phyloP scores from a whole-genome alignment of 116 monocot genomes.

The Trichopus zeylanicus region DNA sequence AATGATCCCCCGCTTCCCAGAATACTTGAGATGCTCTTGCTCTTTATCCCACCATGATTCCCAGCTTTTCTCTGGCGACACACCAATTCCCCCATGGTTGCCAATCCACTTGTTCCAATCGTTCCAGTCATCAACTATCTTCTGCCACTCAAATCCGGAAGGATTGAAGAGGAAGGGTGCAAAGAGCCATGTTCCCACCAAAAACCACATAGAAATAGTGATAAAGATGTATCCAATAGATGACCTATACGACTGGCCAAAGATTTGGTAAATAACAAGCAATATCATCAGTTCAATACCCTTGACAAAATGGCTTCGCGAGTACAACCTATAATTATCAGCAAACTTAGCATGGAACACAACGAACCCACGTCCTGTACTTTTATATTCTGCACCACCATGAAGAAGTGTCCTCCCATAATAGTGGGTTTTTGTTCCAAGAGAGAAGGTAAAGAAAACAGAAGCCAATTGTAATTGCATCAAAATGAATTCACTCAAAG shows the following conservation, averaged over 20 bases:
- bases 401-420: constrained; percentile 36
- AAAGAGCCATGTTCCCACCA: constrained; percentile 36
- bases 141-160: constrained; percentile 45
- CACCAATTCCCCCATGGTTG: constrained; percentile 38
- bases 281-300: constrained; percentile 34
- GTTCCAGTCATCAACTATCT: constrained; percentile 49
- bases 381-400: constrained; percentile 39
- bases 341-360: constrained; percentile 40
- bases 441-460: constrained; percentile 40
- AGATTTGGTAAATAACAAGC: constrained; percentile 26
- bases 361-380: constrained; percentile 40
- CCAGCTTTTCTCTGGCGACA: constrained; percentile 36
- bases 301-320: constrained; percentile 36
- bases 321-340: constrained; percentile 41
- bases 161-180: constrained; percentile 44
- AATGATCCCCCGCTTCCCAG: constrained; percentile 22
- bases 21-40: constrained; percentile 30
- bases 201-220: constrained; percentile 34
- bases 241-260: constrained; percentile 9
- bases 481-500: constrained; percentile 31
- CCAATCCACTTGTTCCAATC: constrained; percentile 38
- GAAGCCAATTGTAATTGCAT: constrained; percentile 39
- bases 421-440: constrained; percentile 40
- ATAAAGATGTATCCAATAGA: constrained; percentile 15
- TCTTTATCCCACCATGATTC: constrained; percentile 47